Percentiles rank a stretch among this genome's conserved stretches.
Evolutionary conservation across 2,329 filamentous ascomycete genomes (phyloP).

Genomic region (Tolypocladium amazonense): DNA sequence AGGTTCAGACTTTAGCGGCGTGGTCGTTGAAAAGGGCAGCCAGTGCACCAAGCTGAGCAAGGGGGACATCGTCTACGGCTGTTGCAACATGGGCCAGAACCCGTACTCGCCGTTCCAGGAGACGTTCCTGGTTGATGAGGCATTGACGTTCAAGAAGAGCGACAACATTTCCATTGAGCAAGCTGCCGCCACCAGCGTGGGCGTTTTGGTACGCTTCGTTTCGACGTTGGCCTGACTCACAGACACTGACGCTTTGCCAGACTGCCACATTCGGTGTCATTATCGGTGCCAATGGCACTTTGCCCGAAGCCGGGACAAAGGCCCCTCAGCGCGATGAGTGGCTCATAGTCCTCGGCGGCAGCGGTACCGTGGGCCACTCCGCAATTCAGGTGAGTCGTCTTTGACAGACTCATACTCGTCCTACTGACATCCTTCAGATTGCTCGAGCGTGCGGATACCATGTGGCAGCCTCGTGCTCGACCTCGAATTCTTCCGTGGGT

Average conservation of each 20-base stretch:
- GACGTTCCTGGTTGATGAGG: constrained; percentile 24
- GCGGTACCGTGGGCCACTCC: constrained; percentile 23
- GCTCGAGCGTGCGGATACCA: constrained; percentile 23
- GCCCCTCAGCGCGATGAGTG: constrained; percentile 17
- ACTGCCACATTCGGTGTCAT: constrained; percentile 22
- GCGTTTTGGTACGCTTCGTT: constrained; percentile 15
- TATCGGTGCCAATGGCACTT: constrained; percentile 12
- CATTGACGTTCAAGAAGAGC: constrained; percentile 19
- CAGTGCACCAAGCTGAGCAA: constrained; percentile 17
- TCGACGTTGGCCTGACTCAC: background rate
- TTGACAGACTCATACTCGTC: no score
- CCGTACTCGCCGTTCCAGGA: constrained; percentile 25
- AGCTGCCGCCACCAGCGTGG: constrained; percentile 23
- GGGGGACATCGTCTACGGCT: constrained; percentile 25
- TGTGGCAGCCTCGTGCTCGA: constrained; percentile 24
- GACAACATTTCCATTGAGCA: constrained; percentile 14
- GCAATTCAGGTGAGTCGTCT: constrained; percentile 14
- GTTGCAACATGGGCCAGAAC: constrained; percentile 20
- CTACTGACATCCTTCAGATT: constrained; percentile 12
- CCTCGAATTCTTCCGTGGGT: constrained; percentile 14
- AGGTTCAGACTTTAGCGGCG: constrained; percentile 24
- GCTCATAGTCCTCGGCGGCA: constrained; percentile 24
- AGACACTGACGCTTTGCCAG: constrained; percentile 8
- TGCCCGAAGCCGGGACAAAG: constrained; percentile 9
- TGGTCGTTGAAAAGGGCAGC: constrained; percentile 18